phyloP scores from a whole-genome alignment of 108 stramenopile genomes.

The Conticribra weissflogii region DNA sequence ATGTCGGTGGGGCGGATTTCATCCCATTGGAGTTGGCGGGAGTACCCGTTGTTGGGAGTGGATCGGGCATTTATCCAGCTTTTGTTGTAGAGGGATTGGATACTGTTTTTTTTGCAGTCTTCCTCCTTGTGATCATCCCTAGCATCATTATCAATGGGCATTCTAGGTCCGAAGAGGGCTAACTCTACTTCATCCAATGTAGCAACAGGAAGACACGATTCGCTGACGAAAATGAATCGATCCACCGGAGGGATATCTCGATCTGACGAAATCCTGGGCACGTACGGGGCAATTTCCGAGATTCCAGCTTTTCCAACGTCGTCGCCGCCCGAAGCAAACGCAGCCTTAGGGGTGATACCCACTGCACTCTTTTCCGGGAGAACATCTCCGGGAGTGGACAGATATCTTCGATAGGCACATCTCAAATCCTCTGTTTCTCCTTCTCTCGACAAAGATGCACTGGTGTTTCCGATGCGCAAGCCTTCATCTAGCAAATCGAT shows the following conservation, averaged over 20 bases:
- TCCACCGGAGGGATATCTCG: constrained; percentile 66
- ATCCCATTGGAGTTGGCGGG: constrained; percentile 82
- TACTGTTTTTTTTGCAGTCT: constrained; percentile 2
- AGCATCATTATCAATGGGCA: neutral
- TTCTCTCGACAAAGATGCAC: constrained; percentile 7
- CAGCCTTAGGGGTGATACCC: constrained; percentile 21
- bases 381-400: constrained; percentile 32
- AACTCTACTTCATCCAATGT: constrained; percentile 63
- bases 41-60: constrained; percentile 86
- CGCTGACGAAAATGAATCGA: constrained; percentile 83
- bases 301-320: neutral
- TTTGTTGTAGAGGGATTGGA: constrained; percentile 25
- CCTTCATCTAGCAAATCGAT: constrained; percentile 79
- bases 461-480: constrained; percentile 56
- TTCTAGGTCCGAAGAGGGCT: constrained; percentile 51
- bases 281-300: no score
- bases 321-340: constrained; percentile 10
- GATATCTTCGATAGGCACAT: constrained; percentile 27
- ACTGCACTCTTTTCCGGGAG: constrained; percentile 14
- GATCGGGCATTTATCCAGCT: constrained; percentile 74
- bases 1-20: constrained; percentile 59
- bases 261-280: constrained; percentile 9
- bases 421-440: neutral
- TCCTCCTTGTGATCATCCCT: neutral
- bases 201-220: constrained; percentile 84